These are phyloP conservation scores for Clavaria fumosa DNA, from an alignment of 768 basidiomycete species.

Conservation along the genomic window DNA sequence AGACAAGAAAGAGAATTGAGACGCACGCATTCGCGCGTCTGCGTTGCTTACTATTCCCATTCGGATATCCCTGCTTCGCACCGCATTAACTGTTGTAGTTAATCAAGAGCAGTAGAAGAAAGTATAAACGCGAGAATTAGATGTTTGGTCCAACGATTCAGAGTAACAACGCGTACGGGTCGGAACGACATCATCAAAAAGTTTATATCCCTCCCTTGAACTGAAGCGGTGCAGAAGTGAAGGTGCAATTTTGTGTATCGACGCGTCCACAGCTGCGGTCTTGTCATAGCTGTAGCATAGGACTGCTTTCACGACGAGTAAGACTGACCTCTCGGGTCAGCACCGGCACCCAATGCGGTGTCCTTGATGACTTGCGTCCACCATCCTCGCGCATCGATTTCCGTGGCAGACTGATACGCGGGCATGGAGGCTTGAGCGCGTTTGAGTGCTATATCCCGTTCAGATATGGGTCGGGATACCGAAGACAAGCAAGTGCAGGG, in stretches of 20 bases:
- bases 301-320: not conserved
- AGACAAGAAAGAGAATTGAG: no score
- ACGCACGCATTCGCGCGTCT: conserved; percentile 52
- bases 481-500: not conserved
- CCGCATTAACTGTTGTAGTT: conserved; percentile 32
- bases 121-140: not conserved
- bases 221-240: conserved; percentile 53
- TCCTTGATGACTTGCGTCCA: conserved; percentile 65
- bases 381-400: conserved; percentile 45
- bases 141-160: not conserved
- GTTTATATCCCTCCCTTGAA: conserved; percentile 51
- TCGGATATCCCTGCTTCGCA: conserved; percentile 25
- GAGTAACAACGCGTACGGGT: conserved; percentile 24
- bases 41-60: conserved; percentile 59
- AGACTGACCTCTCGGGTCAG: conserved; percentile 34
- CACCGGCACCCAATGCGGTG: conserved; percentile 66
- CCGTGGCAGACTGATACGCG: conserved; percentile 29
- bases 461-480: conserved; percentile 4
- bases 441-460: conserved; percentile 21
- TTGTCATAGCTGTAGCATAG: not conserved
- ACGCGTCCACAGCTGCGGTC: conserved; percentile 33
- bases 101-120: conserved; percentile 3
- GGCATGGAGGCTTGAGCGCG: conserved; percentile 42
- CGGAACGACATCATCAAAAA: conserved; percentile 35
- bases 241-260: conserved; percentile 41